Conservation (phyloP, 2,329 filamentous ascomycete genomes). For the Stachybotrys elegans region DNA sequence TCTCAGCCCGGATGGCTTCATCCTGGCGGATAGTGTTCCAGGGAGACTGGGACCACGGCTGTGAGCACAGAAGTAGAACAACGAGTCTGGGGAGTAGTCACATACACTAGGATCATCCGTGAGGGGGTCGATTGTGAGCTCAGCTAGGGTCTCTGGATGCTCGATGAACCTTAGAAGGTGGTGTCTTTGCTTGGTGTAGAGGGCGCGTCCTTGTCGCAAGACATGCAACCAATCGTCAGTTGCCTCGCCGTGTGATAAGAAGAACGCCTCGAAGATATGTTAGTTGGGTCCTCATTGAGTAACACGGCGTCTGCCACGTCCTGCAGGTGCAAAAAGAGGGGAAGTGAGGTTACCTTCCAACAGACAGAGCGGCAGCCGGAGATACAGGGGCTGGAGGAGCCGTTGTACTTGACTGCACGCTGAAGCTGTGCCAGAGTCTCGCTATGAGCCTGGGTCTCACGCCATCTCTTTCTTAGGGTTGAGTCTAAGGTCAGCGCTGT, state of each 20-base stretch:
- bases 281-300: not conserved
- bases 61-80: conserved; percentile 7
- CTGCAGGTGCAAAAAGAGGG: not conserved
- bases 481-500: conserved; percentile 16
- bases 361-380: conserved; percentile 78
- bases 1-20: conserved; percentile 79
- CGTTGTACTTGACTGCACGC: conserved; percentile 57
- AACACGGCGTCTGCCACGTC: too few species aligned
- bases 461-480: conserved; percentile 64
- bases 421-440: conserved; percentile 57
- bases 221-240: conserved; percentile 62
- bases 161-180: conserved; percentile 79
- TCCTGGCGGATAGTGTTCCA: conserved; percentile 86
- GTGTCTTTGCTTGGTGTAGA: conserved; percentile 67
- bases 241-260: conserved; percentile 67
- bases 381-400: conserved; percentile 57
- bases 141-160: conserved; percentile 71
- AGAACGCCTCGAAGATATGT: conserved; percentile 56
- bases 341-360: conserved; percentile 68
- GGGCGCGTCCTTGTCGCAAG: conserved; percentile 62
- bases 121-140: conserved; percentile 73
- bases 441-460: conserved; percentile 54
- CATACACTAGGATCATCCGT: conserved; percentile 67
- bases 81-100: not conserved
- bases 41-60: conserved; percentile 62